Evolutionary conservation across 805 yeast species (phyloP), one percentile per base, ranked within the genome.

Genomic region (Debaryomyces prosopidis): DNA sequence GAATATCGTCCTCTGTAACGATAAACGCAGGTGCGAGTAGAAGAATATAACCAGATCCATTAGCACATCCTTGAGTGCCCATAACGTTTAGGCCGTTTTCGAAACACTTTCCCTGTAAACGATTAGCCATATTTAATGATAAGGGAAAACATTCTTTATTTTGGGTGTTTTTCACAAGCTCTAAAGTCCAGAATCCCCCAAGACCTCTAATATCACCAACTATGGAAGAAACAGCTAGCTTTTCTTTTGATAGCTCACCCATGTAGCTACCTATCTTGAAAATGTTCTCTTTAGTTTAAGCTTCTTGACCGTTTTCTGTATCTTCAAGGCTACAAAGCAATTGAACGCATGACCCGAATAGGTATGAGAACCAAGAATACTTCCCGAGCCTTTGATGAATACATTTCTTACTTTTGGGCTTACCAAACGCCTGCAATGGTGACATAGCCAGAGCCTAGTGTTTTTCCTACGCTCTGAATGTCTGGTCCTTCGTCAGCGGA

Each of bases 131-230:
- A 39, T 65, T 62, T 35, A 65, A 45, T 14, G 58, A 55, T 35
- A 66, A 59, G 28, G 65, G 70, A 48, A 79, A 78, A 10, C 75
- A 66, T 57, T 77, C 78, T 53, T 79, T 80, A 15, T 84, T 75
- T 14, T 55, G 60, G 50, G 70, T 76, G 55, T 81, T 73, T 54
- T 78, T 72, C 47, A 80, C 85, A 42, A 80, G 67, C 60, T 82
- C 87, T 39, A 82, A 54, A 4, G 81, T 68, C 75, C 83, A 71
- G 63, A 82, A 82, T 33, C 80, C 77, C 49, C 86, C 87, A 46
- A 79, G 66, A 44, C 87, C 87, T 62, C 87, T 73, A 32, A 82
- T 75, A 52, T 82, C 82, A 47, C 85, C 87, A 17, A 72, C 81
- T 18, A 57, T 53, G 23, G 50, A 49, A 39, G 45, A 40, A 11